Conservation (phyloP, 2,329 filamentous ascomycete genomes). For the Diaporthe eres region DNA sequence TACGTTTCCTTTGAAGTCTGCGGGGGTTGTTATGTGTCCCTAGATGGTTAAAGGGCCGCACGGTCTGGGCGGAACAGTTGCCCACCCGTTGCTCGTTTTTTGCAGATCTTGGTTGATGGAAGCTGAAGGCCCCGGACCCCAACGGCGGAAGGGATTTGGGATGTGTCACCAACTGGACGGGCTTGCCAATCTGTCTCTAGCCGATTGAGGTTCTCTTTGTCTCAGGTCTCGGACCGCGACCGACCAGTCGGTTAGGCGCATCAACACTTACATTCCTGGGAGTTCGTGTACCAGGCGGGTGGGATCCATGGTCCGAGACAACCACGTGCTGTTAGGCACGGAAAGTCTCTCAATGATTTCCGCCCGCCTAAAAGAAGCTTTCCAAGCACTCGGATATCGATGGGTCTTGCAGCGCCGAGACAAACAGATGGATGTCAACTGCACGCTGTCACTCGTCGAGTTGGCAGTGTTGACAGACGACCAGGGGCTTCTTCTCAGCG, state of each 20-base stretch:
- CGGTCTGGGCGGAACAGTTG: background rate
- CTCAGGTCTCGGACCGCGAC: constrained; percentile 11
- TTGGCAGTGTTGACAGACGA: background rate
- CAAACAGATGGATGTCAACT: background rate
- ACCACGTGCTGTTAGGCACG: background rate
- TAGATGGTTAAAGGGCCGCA: constrained; percentile 4
- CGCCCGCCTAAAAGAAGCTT: constrained; percentile 1
- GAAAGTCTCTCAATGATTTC: background rate
- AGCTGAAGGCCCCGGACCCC: no score
- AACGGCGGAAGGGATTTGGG: background rate
- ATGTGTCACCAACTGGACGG: background rate
- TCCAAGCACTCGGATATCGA: constrained; percentile 25
- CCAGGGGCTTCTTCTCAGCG: background rate
- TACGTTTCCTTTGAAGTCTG: background rate
- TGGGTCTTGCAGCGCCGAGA: constrained; percentile 26
- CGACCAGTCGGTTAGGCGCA: background rate
- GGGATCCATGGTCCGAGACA: constrained; percentile 2
- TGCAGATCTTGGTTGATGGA: background rate
- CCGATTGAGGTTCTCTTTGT: constrained; percentile 16
- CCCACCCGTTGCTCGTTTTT: background rate
- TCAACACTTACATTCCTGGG: background rate
- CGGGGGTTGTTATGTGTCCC: background rate
- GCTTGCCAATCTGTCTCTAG: background rate
- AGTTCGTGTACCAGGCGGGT: background rate
- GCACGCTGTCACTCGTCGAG: background rate